Conservation (phyloP, 2,329 filamentous ascomycete genomes). For the Trichoderma pleuroti region DNA sequence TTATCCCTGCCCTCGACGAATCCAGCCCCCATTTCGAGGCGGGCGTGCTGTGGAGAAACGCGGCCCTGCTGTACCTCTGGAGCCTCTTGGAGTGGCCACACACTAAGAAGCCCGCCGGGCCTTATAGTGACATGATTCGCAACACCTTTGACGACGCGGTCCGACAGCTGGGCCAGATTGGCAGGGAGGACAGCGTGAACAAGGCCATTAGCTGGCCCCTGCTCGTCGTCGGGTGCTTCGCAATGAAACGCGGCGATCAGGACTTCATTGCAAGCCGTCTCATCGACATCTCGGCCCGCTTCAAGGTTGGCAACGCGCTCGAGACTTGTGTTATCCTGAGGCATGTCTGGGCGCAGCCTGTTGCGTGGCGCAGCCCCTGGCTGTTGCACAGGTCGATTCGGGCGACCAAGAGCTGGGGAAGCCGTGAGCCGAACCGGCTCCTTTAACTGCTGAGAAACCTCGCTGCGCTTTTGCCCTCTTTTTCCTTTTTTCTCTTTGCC, state of each 20-base stretch:
- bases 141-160: conserved; percentile 27
- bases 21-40: conserved; percentile 29
- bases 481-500: not conserved
- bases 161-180: conserved; percentile 31
- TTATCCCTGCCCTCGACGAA: conserved; percentile 27
- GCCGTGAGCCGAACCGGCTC: too few species aligned
- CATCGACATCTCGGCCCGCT: conserved; percentile 33
- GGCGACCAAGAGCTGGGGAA: conserved; percentile 37
- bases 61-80: conserved; percentile 42
- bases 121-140: conserved; percentile 21
- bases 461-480: accelerated
- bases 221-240: conserved; percentile 38
- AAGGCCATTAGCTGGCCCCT: conserved; percentile 41
- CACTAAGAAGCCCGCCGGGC: conserved; percentile 22
- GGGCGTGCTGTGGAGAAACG: conserved; percentile 44
- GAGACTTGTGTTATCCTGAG: conserved; percentile 41
- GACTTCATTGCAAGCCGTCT: conserved; percentile 33
- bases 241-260: conserved; percentile 29
- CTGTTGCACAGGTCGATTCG: conserved; percentile 43
- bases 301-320: conserved; percentile 45
- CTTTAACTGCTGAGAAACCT: too few species aligned
- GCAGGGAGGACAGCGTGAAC: conserved; percentile 35
- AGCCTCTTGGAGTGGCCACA: conserved; percentile 29
- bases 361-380: conserved; percentile 38
- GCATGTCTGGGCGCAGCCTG: conserved; percentile 39